Conservation (phyloP, 2,329 filamentous ascomycete genomes). For the Sordariomycetes sp. region DNA sequence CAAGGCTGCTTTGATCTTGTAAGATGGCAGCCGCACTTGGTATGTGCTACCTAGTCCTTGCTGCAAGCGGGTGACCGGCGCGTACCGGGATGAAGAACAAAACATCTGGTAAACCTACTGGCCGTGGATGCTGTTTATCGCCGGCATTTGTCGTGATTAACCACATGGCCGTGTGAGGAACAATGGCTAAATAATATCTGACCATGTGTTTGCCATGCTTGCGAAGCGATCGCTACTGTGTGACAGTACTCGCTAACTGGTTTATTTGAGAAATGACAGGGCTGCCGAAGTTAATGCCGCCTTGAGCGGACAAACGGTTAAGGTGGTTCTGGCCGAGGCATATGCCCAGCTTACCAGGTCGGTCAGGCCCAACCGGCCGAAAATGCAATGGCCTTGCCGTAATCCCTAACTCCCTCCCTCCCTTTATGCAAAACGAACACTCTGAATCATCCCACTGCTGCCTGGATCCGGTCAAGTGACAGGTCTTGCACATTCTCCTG, state of each 20-base stretch:
- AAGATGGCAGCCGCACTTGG: neutral
- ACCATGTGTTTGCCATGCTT: neutral
- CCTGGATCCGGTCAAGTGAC: too few species aligned
- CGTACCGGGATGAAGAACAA: neutral
- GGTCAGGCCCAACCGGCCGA: too few species aligned
- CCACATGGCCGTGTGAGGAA: slow-evolving; percentile 16
- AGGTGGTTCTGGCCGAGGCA: too few species aligned
- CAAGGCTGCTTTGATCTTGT: neutral
- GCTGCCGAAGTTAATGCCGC: too few species aligned
- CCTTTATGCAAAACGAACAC: too few species aligned
- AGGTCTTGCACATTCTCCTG: too few species aligned
- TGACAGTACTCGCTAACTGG: neutral
- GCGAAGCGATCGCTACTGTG: neutral
- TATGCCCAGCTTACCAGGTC: too few species aligned
- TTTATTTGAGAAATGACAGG: neutral
- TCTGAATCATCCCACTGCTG: too few species aligned
- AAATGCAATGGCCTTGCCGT: too few species aligned
- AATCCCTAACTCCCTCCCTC: too few species aligned
- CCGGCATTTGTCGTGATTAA: slow-evolving; percentile 9
- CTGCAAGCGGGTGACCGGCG: neutral
- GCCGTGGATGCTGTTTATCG: slow-evolving; percentile 15
- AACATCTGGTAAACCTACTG: slow-evolving; percentile 29
- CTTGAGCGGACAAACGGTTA: too few species aligned
- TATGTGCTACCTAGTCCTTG: neutral
- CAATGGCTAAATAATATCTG: slow-evolving; percentile 1